Conservation (phyloP, 2,329 filamentous ascomycete genomes). For the Cordyceps fumosorosea region DNA sequence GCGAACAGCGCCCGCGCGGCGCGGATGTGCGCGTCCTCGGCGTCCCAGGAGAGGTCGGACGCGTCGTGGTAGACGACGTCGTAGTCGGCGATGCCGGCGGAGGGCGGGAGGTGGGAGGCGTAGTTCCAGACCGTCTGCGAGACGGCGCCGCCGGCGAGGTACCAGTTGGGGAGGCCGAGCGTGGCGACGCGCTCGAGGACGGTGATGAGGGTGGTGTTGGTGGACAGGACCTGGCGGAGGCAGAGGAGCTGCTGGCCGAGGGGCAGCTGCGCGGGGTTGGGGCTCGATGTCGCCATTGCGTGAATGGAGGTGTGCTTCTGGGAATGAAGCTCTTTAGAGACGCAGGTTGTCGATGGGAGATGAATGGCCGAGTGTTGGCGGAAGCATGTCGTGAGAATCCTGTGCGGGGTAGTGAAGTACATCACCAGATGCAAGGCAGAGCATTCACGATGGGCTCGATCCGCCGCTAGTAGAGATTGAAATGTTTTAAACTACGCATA, state of each 20-base stretch:
- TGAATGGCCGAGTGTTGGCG: too few relatives aligned
- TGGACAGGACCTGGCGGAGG: constrained; percentile 20
- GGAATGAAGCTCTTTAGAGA: not conserved
- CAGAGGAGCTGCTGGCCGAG: constrained; percentile 21
- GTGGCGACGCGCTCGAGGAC: constrained; percentile 22
- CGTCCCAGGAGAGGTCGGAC: constrained; percentile 29
- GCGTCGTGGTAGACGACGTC: constrained; percentile 31
- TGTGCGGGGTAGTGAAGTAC: too few relatives aligned
- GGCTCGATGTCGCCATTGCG: not conserved
- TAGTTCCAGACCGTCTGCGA: constrained; percentile 35
- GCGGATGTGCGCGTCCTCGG: constrained; percentile 29
- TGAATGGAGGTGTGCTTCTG: too few relatives aligned
- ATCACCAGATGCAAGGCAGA: too few relatives aligned
- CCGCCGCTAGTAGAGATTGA: too few relatives aligned
- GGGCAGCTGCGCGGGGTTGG: constrained; percentile 21
- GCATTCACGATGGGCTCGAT: too few relatives aligned
- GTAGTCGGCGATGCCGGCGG: constrained; percentile 31
- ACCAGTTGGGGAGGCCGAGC: constrained; percentile 28
- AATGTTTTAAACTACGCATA: too few relatives aligned
- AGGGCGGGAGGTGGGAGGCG: constrained; percentile 21
- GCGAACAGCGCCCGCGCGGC: constrained; percentile 23
- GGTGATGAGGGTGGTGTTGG: constrained; percentile 23
- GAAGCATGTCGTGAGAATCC: too few relatives aligned
- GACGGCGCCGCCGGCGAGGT: constrained; percentile 28
- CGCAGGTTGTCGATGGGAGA: not conserved